Percentiles rank a stretch among this genome's conserved stretches.
phyloP scores from a whole-genome alignment of 345 rosid genomes.

The Eutrema heterophyllum region DNA sequence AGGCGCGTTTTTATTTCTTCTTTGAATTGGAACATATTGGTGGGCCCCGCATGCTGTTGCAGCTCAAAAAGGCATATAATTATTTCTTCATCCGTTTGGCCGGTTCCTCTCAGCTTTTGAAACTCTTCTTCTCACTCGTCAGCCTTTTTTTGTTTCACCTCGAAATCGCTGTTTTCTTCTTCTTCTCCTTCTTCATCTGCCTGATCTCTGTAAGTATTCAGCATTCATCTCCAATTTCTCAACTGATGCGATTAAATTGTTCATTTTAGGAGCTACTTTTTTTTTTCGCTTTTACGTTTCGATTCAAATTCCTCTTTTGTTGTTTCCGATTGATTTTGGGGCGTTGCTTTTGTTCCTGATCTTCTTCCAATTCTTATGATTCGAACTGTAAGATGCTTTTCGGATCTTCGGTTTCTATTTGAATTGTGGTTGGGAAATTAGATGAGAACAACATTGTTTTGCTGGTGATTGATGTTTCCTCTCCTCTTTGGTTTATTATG shows the following conservation, averaged over 20 bases:
- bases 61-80: constrained; percentile 4
- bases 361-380: not conserved
- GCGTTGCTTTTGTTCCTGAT: not conserved
- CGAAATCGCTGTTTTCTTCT: not conserved
- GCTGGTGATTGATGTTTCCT: not conserved
- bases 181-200: not conserved
- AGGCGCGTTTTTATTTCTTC: constrained; percentile 11
- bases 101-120: not conserved
- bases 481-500: not conserved
- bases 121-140: not conserved
- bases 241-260: not conserved
- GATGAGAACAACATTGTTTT: not conserved
- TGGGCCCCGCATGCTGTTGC: not conserved
- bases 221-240: not conserved
- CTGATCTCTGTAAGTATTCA: constrained; percentile 14
- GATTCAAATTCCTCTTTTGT: not conserved
- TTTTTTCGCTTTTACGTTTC: not conserved
- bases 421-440: not conserved
- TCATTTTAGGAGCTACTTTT: not conserved
- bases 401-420: not conserved
- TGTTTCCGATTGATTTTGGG: not conserved
- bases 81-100: constrained; percentile 18
- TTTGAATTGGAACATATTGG: constrained; percentile 4
- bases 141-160: no score
- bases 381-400: not conserved